phyloP scores from a whole-genome alignment of 352 stramenopile species.

The Blastocystis sp. region DNA sequence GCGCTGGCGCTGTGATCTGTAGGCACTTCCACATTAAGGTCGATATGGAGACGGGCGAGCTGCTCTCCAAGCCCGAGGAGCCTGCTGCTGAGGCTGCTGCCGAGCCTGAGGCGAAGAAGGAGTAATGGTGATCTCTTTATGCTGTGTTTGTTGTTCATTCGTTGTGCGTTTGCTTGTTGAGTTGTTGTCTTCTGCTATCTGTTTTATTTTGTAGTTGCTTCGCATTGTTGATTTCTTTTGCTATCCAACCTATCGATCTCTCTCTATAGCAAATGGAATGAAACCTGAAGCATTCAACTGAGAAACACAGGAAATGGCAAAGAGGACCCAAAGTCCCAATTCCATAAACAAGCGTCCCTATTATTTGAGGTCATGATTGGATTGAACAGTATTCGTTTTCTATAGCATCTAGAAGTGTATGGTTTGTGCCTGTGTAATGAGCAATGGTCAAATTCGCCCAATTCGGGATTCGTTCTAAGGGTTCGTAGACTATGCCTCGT shows the following conservation, averaged over 20 bases:
- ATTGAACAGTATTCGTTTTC: background rate
- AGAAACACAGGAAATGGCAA: background rate
- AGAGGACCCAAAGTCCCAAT: background rate
- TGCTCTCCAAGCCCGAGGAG: constrained; percentile 32
- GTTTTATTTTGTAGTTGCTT: background rate
- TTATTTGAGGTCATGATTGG: background rate
- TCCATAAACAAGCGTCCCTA: background rate
- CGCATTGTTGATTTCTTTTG: background rate
- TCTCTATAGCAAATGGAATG: too few relatives aligned
- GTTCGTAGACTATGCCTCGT: background rate
- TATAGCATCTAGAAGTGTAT: background rate
- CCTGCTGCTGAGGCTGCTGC: constrained; percentile 47
- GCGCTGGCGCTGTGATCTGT: background rate
- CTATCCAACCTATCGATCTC: too few relatives aligned
- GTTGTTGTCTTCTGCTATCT: background rate
- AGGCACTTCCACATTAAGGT: constrained; percentile 67
- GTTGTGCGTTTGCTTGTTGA: background rate
- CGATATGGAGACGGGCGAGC: constrained; percentile 65
- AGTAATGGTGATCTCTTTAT: constrained; percentile 30
- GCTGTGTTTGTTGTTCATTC: constrained; percentile 40
- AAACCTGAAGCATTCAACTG: background rate
- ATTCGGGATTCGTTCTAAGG: background rate
- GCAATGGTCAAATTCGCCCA: background rate
- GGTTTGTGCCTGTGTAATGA: background rate
- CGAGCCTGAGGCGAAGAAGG: constrained; percentile 29